Base-by-base conservation (phyloP, 192 early-diverging fungal species). In the Oehlia diaphana region DNA sequence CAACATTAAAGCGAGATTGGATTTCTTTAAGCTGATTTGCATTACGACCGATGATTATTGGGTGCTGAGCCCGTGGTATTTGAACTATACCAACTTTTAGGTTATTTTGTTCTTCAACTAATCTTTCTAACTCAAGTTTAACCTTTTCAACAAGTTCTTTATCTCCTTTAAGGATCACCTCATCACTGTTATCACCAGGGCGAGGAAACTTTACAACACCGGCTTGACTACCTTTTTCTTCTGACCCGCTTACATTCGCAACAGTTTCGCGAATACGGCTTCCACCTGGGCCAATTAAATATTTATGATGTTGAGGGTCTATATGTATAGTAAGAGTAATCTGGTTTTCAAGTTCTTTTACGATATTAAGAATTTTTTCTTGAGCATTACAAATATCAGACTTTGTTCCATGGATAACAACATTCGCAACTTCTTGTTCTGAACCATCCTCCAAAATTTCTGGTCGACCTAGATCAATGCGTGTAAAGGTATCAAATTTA, bases 1-100 rank as follows among this genome's bases (percentile, higher is more conserved):
- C 88, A 53, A 94, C 92, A 16, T 86, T 85, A 82, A 91, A 92
- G 31, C 84, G 78, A 19, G 85, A 87, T 86, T 94, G 90, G 73
- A 97, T 85, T 50, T 90, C 87, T 79, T 90, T 90, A 76, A 98
- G 91, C 28, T 88, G 81, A 10, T 87, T 79, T 42, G 95, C 96
- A 64, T 87, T 89, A 49, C 92, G 90, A 14, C 96, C 96, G 78
- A 96, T 98, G 53, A 98, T 83, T 61, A 89, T 87, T 16, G 92
- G 89, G 81, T 97, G 95, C 65, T 96, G 87, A 14, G 89, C 87
- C 13, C 86, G 89, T 1, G 95, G 95, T 74, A 97, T 90, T 61
- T 76, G 53, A n/a, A 96, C 81, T 3, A 67, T 53, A 42, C 71
- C 77, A 42, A 71, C 77, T 42, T 23, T 33, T 26, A 69, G 50